phyloP scores from a whole-genome alignment of 2,329 filamentous ascomycete genomes.

The Fusarium cyanostomum region DNA sequence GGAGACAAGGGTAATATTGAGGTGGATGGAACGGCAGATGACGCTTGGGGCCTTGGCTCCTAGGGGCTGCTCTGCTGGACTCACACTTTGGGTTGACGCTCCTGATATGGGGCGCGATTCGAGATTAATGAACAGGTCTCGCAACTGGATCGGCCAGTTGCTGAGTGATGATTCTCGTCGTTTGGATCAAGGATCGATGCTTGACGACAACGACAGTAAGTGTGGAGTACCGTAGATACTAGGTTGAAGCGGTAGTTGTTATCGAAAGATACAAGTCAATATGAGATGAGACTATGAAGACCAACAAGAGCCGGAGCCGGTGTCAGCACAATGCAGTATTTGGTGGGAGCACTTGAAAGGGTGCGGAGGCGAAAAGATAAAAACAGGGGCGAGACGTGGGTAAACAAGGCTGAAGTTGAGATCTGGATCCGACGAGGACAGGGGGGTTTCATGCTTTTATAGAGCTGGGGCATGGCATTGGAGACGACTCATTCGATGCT shows the following conservation, averaged over 20 bases:
- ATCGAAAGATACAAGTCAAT: neutral
- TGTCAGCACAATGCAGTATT: constrained; percentile 21
- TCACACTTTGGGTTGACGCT: neutral
- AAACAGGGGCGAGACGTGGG: constrained; percentile 25
- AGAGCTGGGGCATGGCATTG: neutral
- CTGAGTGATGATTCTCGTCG: neutral
- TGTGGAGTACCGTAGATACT: neutral
- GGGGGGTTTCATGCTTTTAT: constrained; percentile 7
- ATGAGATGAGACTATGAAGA: neutral
- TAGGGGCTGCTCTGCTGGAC: constrained; percentile 2
- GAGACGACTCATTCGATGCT: neutral
- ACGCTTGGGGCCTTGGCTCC: constrained; percentile 4
- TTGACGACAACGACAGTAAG: neutral
- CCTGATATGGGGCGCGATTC: neutral
- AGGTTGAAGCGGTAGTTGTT: neutral
- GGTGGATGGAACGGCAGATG: constrained; percentile 1
- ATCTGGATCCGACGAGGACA: neutral
- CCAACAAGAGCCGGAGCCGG: neutral
- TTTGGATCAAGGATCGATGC: neutral
- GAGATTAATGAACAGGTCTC: neutral
- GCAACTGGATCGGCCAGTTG: neutral
- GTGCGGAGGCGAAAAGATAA: constrained; percentile 30
- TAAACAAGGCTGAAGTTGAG: constrained; percentile 29
- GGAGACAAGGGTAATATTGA: constrained; percentile 3
- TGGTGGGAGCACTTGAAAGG: constrained; percentile 13